phyloP scores from a whole-genome alignment of 257 asterid genomes.

The Fraxinus anomala region DNA sequence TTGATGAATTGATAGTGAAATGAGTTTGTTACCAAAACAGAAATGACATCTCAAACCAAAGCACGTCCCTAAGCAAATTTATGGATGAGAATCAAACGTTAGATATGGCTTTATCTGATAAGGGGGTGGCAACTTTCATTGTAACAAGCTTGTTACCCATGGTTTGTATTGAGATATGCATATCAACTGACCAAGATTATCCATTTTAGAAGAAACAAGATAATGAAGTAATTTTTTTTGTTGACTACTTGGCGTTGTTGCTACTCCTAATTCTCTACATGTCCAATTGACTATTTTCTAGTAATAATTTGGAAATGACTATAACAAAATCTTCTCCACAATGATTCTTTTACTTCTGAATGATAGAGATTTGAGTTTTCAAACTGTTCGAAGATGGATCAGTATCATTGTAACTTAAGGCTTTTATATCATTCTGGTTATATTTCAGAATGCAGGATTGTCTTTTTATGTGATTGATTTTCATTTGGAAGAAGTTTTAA shows the following conservation, averaged over 20 bases:
- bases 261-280: background rate
- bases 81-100: background rate
- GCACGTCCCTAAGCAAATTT: background rate
- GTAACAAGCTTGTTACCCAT: background rate
- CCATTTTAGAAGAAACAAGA: background rate
- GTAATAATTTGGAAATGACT: background rate
- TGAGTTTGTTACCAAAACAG: background rate
- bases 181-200: background rate
- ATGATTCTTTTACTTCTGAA: background rate
- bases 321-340: background rate
- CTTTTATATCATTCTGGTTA: background rate
- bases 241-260: background rate
- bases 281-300: background rate
- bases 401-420: background rate
- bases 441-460: background rate
- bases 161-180: background rate
- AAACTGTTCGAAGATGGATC: background rate
- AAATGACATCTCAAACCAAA: background rate
- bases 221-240: background rate
- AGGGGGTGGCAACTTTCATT: background rate
- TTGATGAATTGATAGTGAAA: background rate
- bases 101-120: background rate
- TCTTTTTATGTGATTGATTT: background rate
- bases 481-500: background rate
- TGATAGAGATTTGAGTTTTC: background rate